phyloP scores from a whole-genome alignment of 306 rosid species.

The Echinosophora koreensis region DNA sequence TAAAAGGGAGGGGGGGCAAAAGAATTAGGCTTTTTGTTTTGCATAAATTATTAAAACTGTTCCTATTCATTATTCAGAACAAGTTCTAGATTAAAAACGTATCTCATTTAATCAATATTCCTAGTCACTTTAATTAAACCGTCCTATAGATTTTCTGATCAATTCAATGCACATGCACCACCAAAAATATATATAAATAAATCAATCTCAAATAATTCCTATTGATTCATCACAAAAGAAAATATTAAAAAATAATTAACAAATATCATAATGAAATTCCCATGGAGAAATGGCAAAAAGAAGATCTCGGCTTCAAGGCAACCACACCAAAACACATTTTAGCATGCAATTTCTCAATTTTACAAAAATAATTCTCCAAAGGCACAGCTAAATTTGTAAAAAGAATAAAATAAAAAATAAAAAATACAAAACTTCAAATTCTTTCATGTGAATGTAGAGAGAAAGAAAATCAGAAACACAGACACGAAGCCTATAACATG shows the following conservation, averaged over 20 bases:
- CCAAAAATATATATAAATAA: background rate
- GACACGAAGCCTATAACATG: slow-evolving; percentile 30
- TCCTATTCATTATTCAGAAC: slow-evolving; percentile 3
- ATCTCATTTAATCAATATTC: no score
- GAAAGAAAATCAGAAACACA: slow-evolving; percentile 8
- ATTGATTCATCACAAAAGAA: slow-evolving; percentile 27
- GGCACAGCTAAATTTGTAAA: background rate
- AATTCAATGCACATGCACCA: slow-evolving; percentile 5
- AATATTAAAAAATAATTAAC: background rate
- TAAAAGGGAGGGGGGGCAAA: slow-evolving; percentile 16
- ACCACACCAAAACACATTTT: slow-evolving; percentile 3
- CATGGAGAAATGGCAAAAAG: slow-evolving; percentile 4
- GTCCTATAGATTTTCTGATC: background rate
- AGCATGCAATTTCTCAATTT: slow-evolving; percentile 16
- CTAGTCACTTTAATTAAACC: background rate
- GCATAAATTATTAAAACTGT: slow-evolving; percentile 4
- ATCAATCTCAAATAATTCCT: slow-evolving; percentile 8
- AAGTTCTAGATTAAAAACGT: background rate
- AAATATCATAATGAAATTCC: background rate
- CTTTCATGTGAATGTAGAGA: background rate
- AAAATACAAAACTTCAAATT: background rate
- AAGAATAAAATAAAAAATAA: no score
- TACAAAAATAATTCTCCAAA: background rate
- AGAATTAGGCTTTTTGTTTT: slow-evolving; percentile 7
- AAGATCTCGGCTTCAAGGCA: slow-evolving; percentile 36